Evolutionary conservation across 2,329 filamentous ascomycete genomes (phyloP), one percentile per base, ranked within the genome.

Genomic region (Aspergillus brasiliensis): DNA sequence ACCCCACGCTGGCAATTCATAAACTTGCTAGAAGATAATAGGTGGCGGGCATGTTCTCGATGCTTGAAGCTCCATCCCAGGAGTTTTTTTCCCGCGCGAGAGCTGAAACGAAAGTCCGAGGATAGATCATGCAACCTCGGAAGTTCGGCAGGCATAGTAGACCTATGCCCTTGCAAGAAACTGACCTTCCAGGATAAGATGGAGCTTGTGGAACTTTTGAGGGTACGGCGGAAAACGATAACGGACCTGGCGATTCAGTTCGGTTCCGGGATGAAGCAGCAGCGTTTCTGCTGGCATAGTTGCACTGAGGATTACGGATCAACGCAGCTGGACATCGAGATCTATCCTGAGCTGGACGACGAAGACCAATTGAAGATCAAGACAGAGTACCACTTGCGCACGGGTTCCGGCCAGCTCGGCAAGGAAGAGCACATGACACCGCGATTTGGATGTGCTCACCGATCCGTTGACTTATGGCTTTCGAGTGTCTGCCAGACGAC

Each of bases 151-250:
- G 75, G 75, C 5, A 64, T 77, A 44, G 74, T 77, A 40, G 75
- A 77, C 42, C 54, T 77, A 27, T 77, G 75, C 53, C 75, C 75
- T 8, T 77, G 75, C 71, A 75, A 72, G 55, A 77, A 77, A 61
- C 57, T 77, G 58, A 77, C 75, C 0, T 77, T 73, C 58, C 71
- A 69, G 5, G 75, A 77, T 58, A 77, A 75, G 57, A 53, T 72
- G 46, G 71, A 77, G 17, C 68, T 77, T 2, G 57, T 71, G 6
- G 69, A 76, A n/a, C 66, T 74, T 11, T 46, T 77, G 28, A 67
- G 68, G 38, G 60, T 73, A 46, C 69, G 74, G 5, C 67, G 71
- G 56, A 66, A 64, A 28, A 62, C 74, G 0, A 54, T 74, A 10
- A 58, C 61, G 17, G 62, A 67, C 23, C 57, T 77, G 27, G 61